These are phyloP conservation scores for Fonsecaea pedrosoi DNA, from an alignment of 2,329 filamentous ascomycete genomes.

Conservation along the genomic window DNA sequence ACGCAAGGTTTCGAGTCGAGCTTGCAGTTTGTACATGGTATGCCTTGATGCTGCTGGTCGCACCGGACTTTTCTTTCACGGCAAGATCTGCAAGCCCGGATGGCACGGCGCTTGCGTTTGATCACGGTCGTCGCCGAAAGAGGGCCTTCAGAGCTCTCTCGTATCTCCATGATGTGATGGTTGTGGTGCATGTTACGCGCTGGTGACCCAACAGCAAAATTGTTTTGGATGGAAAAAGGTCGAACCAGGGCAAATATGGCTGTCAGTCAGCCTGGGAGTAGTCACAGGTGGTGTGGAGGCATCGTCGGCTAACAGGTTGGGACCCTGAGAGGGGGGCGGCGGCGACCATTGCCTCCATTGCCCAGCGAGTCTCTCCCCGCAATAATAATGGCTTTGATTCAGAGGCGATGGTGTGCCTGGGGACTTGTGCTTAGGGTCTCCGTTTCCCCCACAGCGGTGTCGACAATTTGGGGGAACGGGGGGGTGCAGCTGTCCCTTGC, in stretches of 20 bases:
- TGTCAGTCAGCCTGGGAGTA: not conserved
- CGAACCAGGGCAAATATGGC: not conserved
- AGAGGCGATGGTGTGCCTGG: no score
- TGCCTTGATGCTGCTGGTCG: conserved; percentile 1
- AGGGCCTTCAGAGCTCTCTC: not conserved
- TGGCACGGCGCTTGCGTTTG: not conserved
- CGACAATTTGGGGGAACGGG: no score
- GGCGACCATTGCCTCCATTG: not conserved
- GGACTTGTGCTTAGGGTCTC: no score
- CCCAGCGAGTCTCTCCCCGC: not conserved
- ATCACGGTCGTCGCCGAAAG: not conserved
- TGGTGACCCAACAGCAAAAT: not conserved
- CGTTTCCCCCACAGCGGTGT: no score
- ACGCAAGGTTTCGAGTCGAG: not conserved
- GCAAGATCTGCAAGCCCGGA: not conserved
- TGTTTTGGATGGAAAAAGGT: not conserved
- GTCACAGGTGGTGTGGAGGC: conserved; percentile 1
- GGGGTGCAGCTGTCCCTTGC: not conserved
- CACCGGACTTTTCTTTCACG: conserved; percentile 3
- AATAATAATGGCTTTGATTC: no score
- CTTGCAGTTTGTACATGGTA: conserved; percentile 1
- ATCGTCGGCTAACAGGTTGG: conserved; percentile 1
- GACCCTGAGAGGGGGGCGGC: not conserved
- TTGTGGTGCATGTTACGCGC: not conserved
- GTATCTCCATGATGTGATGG: not conserved